Base-by-base conservation (phyloP, 495 filamentous ascomycete genomes). In the Neurospora sp. region DNA sequence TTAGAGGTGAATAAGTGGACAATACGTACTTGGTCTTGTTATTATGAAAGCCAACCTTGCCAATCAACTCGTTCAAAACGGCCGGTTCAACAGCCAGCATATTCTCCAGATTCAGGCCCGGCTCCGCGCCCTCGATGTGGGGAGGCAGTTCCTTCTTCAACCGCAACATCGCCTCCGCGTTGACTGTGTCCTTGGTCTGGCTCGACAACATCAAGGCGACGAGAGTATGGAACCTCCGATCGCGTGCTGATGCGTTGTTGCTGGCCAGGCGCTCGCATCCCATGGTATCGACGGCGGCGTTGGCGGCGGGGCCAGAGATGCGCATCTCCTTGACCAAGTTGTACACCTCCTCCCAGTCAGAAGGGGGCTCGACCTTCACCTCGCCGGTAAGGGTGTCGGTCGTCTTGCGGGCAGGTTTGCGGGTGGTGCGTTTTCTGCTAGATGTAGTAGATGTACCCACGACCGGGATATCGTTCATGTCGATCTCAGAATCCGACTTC, bases 131-230 rank as follows among this genome's bases (percentile, higher is more conserved):
- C 14, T 79, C 71, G 6, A 76, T 75, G 69, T 82, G 79, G 16
- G 84, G 81, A 74, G 87, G 90, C 44, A 98, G 88, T 69, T 93
- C 88, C 1, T 87, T 90, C 73, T 94, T 90, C 70, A 99, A 82
- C 4, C 90, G 87, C 71, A 84, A 84, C 90, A 99, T 97, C 10
- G 93, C 94, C 14, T 89, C 88, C 0, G 95, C 92, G 20, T 91
- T 99, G 59, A 94, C 92, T 0, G 95, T 97, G 81, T 99, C 96
- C 78, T 97, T 98, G 3, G 96, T 99, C 79, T 99, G 96, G 14
- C 89, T 92, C 5, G 92, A 95, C n/a, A 99, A 89, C 96, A 99
- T 98, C 70, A 99, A 84, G 3, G 95, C 89, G 38, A 96, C 88
- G 38, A 99, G 86, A 4, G 93, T 98, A 73, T 99, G 96, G 79